Percentiles rank a stretch among this genome's conserved stretches.
Conservation (phyloP, 2,329 filamentous ascomycete genomes). For the Ilyonectria sp. region DNA sequence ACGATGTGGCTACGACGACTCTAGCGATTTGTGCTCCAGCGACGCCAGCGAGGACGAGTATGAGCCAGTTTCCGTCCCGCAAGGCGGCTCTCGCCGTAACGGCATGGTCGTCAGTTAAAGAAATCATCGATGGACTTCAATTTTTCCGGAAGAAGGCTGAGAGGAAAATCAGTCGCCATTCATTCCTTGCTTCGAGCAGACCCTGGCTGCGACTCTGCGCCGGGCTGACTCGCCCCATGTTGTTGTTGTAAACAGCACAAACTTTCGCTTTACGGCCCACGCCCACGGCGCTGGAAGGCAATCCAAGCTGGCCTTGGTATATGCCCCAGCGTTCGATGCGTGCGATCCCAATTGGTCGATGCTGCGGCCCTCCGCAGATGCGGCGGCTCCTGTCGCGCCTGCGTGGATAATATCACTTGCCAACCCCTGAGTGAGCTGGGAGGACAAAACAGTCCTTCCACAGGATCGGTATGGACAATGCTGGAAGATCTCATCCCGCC, state of each 20-base stretch:
- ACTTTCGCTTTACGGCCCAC: slow-evolving; percentile 47
- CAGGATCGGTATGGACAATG: slow-evolving; percentile 39
- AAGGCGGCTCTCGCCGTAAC: slow-evolving; percentile 71
- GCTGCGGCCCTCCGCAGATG: slow-evolving; percentile 64
- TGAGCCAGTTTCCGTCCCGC: slow-evolving; percentile 55
- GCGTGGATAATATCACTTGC: slow-evolving; percentile 48
- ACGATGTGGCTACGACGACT: slow-evolving; percentile 86
- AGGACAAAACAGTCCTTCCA: slow-evolving; percentile 31
- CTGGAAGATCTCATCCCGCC: slow-evolving; percentile 43
- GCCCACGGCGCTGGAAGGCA: slow-evolving; percentile 50
- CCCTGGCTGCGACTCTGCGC: slow-evolving; percentile 47
- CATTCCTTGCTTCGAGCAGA: slow-evolving; percentile 52
- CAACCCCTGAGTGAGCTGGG: slow-evolving; percentile 50
- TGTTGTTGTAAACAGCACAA: slow-evolving; percentile 50
- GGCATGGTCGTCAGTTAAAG: slow-evolving; percentile 71
- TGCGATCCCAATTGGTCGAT: slow-evolving; percentile 65
- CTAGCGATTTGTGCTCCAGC: slow-evolving; percentile 78
- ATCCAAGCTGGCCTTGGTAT: slow-evolving; percentile 63
- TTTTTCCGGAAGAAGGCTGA: slow-evolving; percentile 41
- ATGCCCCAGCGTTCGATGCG: slow-evolving; percentile 42
- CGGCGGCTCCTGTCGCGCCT: slow-evolving; percentile 44
- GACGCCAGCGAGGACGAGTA: slow-evolving; percentile 73
- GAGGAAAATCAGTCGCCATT: slow-evolving; percentile 53
- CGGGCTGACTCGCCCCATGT: slow-evolving; percentile 47
- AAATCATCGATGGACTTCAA: slow-evolving; percentile 41